Conservation (phyloP, 192 early-diverging fungal genomes). For the Linnemannia elongata region DNA sequence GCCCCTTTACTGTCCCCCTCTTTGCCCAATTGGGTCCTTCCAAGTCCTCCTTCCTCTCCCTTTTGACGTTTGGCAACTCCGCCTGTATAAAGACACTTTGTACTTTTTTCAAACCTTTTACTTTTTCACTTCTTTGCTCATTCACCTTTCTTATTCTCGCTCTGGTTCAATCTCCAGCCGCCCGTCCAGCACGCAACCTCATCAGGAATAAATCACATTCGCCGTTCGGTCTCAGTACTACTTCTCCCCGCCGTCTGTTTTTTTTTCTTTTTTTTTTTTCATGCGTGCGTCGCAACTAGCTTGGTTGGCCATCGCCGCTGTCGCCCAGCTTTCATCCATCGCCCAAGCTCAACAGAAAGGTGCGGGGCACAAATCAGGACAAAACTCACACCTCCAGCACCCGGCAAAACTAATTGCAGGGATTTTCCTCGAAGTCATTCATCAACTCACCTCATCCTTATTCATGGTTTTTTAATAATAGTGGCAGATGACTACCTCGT, state of each 20-base stretch:
- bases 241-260: neutral
- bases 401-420: neutral
- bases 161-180: neutral
- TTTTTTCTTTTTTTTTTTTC: too few species aligned
- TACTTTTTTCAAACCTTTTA: neutral
- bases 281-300: slow-evolving; percentile 23
- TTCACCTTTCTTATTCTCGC: neutral
- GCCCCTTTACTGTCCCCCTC: too few species aligned
- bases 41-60: too few species aligned
- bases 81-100: too few species aligned
- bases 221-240: neutral
- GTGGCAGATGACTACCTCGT: slow-evolving; percentile 58
- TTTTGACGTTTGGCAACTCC: too few species aligned
- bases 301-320: slow-evolving; percentile 13
- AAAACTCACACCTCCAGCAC: neutral
- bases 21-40: too few species aligned
- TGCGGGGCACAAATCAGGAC: neutral
- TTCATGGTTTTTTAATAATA: neutral
- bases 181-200: neutral
- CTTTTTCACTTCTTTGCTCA: neutral
- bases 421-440: neutral
- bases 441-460: neutral
- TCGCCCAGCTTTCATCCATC: slow-evolving; percentile 10
- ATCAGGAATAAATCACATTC: too few species aligned
- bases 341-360: slow-evolving; percentile 28